A percentile compares a stretch with the other conserved stretches of the same genome.
These are phyloP conservation scores for Zasmidium angulare DNA, from an alignment of 2,329 filamentous ascomycete species.

Conservation along the genomic window DNA sequence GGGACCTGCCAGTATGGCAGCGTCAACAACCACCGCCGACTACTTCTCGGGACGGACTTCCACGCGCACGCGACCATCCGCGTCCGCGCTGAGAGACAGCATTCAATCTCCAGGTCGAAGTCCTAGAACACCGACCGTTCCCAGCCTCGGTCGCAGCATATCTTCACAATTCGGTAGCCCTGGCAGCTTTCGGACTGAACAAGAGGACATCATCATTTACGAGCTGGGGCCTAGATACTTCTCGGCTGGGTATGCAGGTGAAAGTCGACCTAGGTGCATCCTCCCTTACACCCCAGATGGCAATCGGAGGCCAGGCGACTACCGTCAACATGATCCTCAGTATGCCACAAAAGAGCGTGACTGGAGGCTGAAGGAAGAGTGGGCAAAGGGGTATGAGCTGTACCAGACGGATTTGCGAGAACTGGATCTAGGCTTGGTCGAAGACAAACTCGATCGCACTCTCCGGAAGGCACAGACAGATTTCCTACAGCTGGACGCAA, in stretches of 20 bases:
- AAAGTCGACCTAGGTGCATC: conserved; percentile 69
- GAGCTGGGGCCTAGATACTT: conserved; percentile 80
- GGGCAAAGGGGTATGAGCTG: conserved; percentile 68
- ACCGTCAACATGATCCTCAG: conserved; percentile 51
- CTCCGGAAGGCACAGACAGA: conserved; percentile 80
- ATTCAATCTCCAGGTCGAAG: conserved; percentile 14
- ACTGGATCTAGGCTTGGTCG: conserved; percentile 74
- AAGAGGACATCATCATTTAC: conserved; percentile 82
- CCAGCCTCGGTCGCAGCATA: conserved; percentile 60
- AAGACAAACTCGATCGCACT: conserved; percentile 82
- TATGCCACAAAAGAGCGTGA: conserved; percentile 11
- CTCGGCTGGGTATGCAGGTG: conserved; percentile 82
- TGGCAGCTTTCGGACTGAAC: conserved; percentile 58
- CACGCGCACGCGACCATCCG: conserved; percentile 21
- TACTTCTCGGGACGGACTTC: conserved; percentile 18
- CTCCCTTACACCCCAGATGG: conserved; percentile 73
- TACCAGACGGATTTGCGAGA: conserved; percentile 75
- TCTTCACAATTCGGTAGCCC: conserved; percentile 60
- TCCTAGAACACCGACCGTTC: conserved; percentile 50
- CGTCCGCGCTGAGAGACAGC: conserved; percentile 5
- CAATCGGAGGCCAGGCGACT: conserved; percentile 77
- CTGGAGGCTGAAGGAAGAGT: conserved; percentile 56
- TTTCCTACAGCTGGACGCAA: conserved; percentile 70
- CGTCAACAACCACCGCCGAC: conserved; percentile 15
- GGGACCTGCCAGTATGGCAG: conserved; percentile 16